phyloP scores from a whole-genome alignment of 129 eudicot genomes.

The Rutidosis leptorrhynchoides region DNA sequence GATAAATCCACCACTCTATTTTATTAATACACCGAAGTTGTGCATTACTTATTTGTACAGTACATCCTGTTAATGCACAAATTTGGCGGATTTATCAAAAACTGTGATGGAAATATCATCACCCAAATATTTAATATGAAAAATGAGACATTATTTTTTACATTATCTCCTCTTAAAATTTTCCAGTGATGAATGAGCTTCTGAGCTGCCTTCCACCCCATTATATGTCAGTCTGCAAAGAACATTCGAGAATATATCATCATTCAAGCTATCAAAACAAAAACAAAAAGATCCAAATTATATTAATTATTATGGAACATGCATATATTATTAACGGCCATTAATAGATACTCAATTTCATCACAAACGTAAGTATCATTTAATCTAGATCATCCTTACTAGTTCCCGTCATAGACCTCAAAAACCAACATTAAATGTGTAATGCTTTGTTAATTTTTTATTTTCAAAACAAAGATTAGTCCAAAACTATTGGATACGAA shows the following conservation, averaged over 20 bases:
- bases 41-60: too few species aligned
- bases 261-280: constrained; percentile 9
- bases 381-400: background rate
- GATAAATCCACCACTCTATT: too few species aligned
- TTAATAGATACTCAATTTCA: background rate
- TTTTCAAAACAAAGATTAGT: background rate
- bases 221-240: constrained; percentile 24
- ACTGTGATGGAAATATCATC: too few species aligned
- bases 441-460: background rate
- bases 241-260: constrained; percentile 1
- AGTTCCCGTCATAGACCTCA: background rate
- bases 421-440: background rate
- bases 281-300: background rate
- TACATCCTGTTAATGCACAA: too few species aligned
- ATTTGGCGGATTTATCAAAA: too few species aligned
- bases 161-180: constrained; percentile 91
- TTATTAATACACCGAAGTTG: too few species aligned
- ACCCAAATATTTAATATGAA: background rate
- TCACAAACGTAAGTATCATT: background rate
- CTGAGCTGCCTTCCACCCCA: constrained; percentile 99
- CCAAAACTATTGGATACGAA: background rate
- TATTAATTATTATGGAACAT: background rate
- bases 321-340: background rate
- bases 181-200: constrained; percentile 92
- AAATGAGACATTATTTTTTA: constrained; percentile 19